These are phyloP conservation scores for Thymus mandschuricus DNA, from an alignment of 257 asterid genomes.

Conservation along the genomic window DNA sequence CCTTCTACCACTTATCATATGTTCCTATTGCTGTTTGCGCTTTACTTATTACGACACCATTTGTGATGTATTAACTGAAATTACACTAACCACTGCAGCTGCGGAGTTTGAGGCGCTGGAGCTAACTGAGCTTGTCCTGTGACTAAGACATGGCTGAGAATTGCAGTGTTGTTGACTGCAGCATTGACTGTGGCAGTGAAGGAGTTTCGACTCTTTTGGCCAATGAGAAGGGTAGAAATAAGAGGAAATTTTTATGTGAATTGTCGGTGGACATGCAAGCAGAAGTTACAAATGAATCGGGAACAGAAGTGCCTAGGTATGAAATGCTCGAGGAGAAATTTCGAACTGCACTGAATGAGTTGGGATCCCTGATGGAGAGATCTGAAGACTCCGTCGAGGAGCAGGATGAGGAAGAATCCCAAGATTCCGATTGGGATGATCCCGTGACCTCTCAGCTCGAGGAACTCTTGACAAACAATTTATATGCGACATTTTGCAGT, in stretches of 20 bases:
- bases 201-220: constrained; percentile 28
- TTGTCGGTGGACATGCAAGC: constrained; percentile 36
- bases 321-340: constrained; percentile 55
- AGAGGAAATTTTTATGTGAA: constrained; percentile 63
- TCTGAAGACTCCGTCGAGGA: constrained; percentile 33
- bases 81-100: constrained; percentile 5
- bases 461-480: constrained; percentile 48
- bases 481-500: constrained; percentile 44
- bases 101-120: background rate
- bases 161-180: constrained; percentile 31
- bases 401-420: constrained; percentile 36
- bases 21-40: background rate
- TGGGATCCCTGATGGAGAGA: constrained; percentile 39
- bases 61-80: constrained; percentile 15
- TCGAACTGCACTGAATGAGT: constrained; percentile 33
- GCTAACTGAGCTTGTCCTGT: background rate
- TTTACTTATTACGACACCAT: constrained; percentile 1
- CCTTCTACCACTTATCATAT: background rate
- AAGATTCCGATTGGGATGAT: constrained; percentile 64
- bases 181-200: constrained; percentile 31
- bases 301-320: constrained; percentile 57
- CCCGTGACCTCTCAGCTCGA: constrained; percentile 55
- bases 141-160: constrained; percentile 46
- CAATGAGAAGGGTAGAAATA: constrained; percentile 58
- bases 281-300: constrained; percentile 41